Conservation (phyloP, 495 filamentous ascomycete genomes). For the Neurospora cerealis region DNA sequence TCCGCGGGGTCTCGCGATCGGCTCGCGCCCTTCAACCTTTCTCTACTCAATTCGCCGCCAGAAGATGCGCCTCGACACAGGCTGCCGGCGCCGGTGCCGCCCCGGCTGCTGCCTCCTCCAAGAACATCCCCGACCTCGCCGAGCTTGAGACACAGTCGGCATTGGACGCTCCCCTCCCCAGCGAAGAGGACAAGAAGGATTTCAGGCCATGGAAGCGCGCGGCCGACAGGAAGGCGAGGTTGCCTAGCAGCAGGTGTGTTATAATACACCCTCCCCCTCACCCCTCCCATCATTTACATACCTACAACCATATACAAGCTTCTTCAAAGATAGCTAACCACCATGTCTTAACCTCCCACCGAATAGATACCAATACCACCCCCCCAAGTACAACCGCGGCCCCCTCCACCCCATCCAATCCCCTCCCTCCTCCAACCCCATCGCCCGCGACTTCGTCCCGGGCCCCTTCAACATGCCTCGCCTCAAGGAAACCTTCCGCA, state of each 20-base stretch:
- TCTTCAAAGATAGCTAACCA: no score
- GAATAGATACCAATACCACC: conserved; percentile 77
- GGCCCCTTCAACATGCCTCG: conserved; percentile 87
- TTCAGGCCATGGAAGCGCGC: conserved; percentile 35
- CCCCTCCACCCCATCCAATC: conserved; percentile 87
- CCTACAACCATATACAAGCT: no score
- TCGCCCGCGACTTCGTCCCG: conserved; percentile 80
- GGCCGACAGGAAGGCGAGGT: conserved; percentile 26
- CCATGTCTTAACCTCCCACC: not conserved
- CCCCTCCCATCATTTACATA: no score
- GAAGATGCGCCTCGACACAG: conserved; percentile 30
- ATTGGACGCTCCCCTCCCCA: conserved; percentile 21
- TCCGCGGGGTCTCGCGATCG: conserved; percentile 23
- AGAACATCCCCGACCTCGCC: conserved; percentile 11
- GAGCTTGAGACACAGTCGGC: conserved; percentile 33
- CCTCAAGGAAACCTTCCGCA: conserved; percentile 80
- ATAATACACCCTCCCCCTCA: not conserved
- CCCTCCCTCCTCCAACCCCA: conserved; percentile 70
- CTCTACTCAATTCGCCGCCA: conserved; percentile 16
- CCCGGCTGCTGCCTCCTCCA: not conserved
- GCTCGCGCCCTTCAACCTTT: conserved; percentile 13
- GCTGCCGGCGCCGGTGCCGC: conserved; percentile 3
- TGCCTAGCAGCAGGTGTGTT: conserved; percentile 30
- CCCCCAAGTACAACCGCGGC: conserved; percentile 88
- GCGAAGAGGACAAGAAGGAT: conserved; percentile 21